Evolutionary conservation across 1,284 basidiomycete genomes (phyloP).

Genomic region (Apiotrichum montevideense): DNA sequence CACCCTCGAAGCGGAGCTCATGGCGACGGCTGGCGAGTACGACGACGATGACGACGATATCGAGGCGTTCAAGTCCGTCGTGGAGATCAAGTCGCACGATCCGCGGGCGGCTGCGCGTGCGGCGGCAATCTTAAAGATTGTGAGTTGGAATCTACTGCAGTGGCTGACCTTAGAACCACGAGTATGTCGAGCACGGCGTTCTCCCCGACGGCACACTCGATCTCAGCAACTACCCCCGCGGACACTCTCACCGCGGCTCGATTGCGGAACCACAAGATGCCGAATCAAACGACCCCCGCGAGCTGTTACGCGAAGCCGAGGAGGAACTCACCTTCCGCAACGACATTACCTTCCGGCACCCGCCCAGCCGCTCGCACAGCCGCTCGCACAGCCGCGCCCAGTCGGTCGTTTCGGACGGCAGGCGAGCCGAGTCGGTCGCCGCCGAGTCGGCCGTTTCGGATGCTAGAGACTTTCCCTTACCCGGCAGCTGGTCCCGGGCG

Average conservation of each 20-base stretch:
- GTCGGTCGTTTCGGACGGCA: neutral
- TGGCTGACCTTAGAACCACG: slow-evolving; percentile 59
- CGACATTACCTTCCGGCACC: neutral
- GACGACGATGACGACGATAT: slow-evolving; percentile 16
- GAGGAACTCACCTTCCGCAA: neutral
- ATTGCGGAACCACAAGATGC: neutral
- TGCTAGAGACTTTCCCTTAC: neutral
- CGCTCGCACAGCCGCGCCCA: neutral
- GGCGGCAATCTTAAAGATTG: slow-evolving; percentile 81
- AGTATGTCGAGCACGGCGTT: slow-evolving; percentile 63
- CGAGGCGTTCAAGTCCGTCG: slow-evolving; percentile 38
- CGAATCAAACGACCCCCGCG: slow-evolving; percentile 6
- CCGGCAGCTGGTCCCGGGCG: neutral
- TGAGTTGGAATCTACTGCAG: slow-evolving; percentile 38
- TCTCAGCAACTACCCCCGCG: slow-evolving; percentile 4
- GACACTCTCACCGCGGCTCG: slow-evolving; percentile 3
- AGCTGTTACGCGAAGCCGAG: slow-evolving; percentile 28
- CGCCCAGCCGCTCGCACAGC: too few relatives aligned
- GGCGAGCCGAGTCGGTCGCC: too few relatives aligned
- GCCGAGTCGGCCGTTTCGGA: neutral
- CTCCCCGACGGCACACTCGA: slow-evolving; percentile 17
- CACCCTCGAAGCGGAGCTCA: neutral
- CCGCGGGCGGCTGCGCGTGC: slow-evolving; percentile 76
- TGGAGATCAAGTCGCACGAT: slow-evolving; percentile 74
- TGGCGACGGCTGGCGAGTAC: slow-evolving; percentile 8